Percentiles rank a stretch among this genome's conserved stretches.
Conservation (phyloP, 2,329 filamentous ascomycete species). For the Cytospora leucostoma region DNA sequence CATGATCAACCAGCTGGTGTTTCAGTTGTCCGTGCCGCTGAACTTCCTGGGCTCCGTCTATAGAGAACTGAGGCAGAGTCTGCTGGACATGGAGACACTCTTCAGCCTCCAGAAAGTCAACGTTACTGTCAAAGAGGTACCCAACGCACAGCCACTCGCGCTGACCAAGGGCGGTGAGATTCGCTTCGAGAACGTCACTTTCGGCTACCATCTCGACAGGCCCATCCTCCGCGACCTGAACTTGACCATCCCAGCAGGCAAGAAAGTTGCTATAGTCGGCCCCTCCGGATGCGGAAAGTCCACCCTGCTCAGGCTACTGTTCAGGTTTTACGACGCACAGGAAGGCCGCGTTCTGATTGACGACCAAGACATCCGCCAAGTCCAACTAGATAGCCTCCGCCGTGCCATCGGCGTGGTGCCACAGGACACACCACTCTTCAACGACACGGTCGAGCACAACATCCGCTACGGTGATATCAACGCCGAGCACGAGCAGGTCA, state of each 20-base stretch:
- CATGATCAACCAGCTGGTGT: slow-evolving; percentile 98
- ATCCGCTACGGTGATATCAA: slow-evolving; percentile 87
- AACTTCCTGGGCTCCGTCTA: slow-evolving; percentile 99
- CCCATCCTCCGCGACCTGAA: slow-evolving; percentile 84
- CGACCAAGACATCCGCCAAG: slow-evolving; percentile 84
- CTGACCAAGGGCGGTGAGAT: slow-evolving; percentile 84
- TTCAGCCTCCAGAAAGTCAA: slow-evolving; percentile 98
- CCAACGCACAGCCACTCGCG: slow-evolving; percentile 70
- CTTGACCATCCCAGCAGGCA: slow-evolving; percentile 89
- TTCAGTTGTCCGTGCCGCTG: slow-evolving; percentile 93
- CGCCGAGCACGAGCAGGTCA: slow-evolving; percentile 71
- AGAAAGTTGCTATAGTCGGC: slow-evolving; percentile 94
- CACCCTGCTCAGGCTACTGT: slow-evolving; percentile 85
- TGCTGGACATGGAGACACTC: slow-evolving; percentile 97
- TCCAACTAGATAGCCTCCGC: slow-evolving; percentile 80
- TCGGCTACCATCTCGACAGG: slow-evolving; percentile 85
- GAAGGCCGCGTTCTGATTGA: slow-evolving; percentile 85
- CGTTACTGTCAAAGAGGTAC: slow-evolving; percentile 76
- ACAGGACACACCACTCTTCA: slow-evolving; percentile 96
- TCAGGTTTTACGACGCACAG: slow-evolving; percentile 92
- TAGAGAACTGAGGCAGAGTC: slow-evolving; percentile 87
- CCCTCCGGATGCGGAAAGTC: slow-evolving; percentile 96
- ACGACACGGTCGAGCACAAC: slow-evolving; percentile 94
- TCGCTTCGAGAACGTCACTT: slow-evolving; percentile 86
- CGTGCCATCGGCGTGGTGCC: slow-evolving; percentile 91